Evolutionary conservation across 2,329 filamentous ascomycete genomes (phyloP), one percentile per base, ranked within the genome.

Genomic region (Nemania sp.): DNA sequence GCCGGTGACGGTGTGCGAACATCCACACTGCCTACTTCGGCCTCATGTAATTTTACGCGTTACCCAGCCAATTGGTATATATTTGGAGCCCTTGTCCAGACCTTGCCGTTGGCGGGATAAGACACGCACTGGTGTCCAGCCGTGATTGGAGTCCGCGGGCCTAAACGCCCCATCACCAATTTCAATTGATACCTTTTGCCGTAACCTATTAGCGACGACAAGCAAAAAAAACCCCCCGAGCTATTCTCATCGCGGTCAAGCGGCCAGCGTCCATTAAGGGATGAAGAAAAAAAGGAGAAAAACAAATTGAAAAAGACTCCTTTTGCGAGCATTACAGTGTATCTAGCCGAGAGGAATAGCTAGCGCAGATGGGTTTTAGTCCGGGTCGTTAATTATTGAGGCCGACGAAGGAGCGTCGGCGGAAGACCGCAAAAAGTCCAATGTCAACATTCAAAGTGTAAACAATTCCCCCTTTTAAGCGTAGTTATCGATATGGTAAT

Each of bases 91-190:
- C 62, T n/a, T 57, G 57, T 51, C 47, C 40, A 47, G 32, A 55
- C 54, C 51, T 59, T 54, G 52, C 40, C 49, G 50, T 51, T 55
- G 39, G 54, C 15, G 42, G 52, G 12, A 58, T 54, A 62, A 60
- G 62, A 50, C 59, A 63, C 56, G 56, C 64, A 59, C 53, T 64
- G 68, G 68, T 70, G 68, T 65, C 63, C 56, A 52, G 54, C 52
- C 37, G 29, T 68, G 68, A 70, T 71, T 71, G 68, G 68, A 60
- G 59, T 62, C 54, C 42, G 20, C 47, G 47, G 58, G 52, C 62
- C 53, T 43, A 42, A 64, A 42, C 63, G 65, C 69, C 68, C 69
- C 68, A 66, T 64, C 53, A 15, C 29, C 64, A 65, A 65, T 65
- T 62, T 65, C 64, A 50, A 61, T 57, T 45, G 40, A 34, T 51